These are phyloP conservation scores for Rhynchospora tenuis DNA, from an alignment of 176 grass and related monocot genomes.

Conservation along the genomic window DNA sequence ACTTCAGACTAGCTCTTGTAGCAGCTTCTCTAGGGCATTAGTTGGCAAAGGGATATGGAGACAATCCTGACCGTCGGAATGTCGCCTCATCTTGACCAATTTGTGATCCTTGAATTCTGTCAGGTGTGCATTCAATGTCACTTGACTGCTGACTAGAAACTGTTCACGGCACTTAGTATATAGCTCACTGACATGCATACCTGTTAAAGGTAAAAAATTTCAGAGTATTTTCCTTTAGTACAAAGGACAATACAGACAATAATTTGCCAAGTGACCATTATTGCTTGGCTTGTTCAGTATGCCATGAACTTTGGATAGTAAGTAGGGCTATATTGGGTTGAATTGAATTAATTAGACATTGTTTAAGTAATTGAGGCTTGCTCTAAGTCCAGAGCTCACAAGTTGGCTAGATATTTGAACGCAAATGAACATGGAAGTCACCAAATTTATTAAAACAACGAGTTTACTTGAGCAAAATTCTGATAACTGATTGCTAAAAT, in stretches of 20 bases:
- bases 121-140: slow-evolving; percentile 83
- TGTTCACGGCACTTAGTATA: slow-evolving; percentile 89
- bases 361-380: neutral
- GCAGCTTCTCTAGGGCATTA: slow-evolving; percentile 63
- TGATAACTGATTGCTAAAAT: neutral
- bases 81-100: slow-evolving; percentile 72
- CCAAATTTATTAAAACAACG: neutral
- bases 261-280: neutral
- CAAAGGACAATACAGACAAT: neutral
- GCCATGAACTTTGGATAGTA: neutral
- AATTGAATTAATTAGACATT: neutral
- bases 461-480: neutral
- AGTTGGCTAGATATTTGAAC: neutral
- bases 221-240: neutral
- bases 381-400: neutral
- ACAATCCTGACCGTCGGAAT: slow-evolving; percentile 90
- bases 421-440: neutral
- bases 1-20: slow-evolving; percentile 58
- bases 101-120: slow-evolving; percentile 97
- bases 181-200: slow-evolving; percentile 67
- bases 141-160: slow-evolving; percentile 89
- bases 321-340: neutral
- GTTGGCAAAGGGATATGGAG: slow-evolving; percentile 70
- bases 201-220: slow-evolving; percentile 37
- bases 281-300: neutral